Evolutionary conservation across 495 filamentous ascomycete genomes (phyloP).

Genomic region (Hyaloscypha variabilis): DNA sequence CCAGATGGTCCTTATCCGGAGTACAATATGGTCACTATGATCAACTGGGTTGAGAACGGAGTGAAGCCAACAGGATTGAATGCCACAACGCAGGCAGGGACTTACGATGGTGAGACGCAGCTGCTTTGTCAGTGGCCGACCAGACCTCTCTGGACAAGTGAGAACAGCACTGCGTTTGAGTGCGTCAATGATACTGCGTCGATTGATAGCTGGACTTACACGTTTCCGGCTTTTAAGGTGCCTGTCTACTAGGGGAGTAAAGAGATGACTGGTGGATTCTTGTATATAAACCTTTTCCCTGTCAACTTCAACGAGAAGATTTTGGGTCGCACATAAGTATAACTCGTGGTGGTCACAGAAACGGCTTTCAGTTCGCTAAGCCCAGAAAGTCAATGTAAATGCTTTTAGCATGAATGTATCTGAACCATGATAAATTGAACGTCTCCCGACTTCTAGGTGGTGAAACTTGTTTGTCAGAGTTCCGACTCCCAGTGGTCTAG

Average conservation of each 20-base stretch:
- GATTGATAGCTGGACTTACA: constrained; percentile 43
- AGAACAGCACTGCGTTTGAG: constrained; percentile 34
- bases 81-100: constrained; percentile 40
- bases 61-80: constrained; percentile 44
- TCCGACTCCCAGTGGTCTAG: too few species aligned
- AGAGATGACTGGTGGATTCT: too few species aligned
- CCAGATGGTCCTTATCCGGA: constrained; percentile 46
- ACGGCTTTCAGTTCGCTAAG: too few species aligned
- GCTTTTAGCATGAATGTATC: too few species aligned
- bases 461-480: too few species aligned
- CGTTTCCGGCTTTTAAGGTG: constrained; percentile 33
- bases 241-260: constrained; percentile 23
- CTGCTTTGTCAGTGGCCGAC: constrained; percentile 50
- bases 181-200: constrained; percentile 48
- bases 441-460: too few species aligned
- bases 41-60: constrained; percentile 55
- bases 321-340: too few species aligned
- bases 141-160: constrained; percentile 43
- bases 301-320: too few species aligned
- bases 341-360: too few species aligned
- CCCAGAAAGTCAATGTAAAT: too few species aligned
- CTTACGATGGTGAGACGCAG: constrained; percentile 41
- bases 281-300: too few species aligned
- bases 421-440: too few species aligned
- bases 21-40: constrained; percentile 47